Evolutionary conservation across 2,329 filamentous ascomycete genomes (phyloP), one percentile per base, ranked within the genome.

Genomic region (Magnaporthiopsis incrustans): DNA sequence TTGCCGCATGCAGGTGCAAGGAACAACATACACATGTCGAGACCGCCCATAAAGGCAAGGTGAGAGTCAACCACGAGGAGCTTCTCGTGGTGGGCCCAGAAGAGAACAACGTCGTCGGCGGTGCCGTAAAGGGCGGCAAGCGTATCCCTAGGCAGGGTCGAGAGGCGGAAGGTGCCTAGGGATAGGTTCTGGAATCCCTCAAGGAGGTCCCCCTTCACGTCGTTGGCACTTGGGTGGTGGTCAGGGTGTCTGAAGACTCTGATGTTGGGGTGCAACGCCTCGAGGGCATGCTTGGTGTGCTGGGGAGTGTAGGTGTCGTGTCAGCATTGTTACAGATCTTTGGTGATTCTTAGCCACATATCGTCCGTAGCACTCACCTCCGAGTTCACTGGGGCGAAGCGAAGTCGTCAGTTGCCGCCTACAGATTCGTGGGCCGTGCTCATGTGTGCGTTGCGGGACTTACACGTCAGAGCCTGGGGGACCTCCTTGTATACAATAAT

Each of bases 31-130:
- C 85, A 97, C 70, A 96, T 81, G 75, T 97, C 92, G 1, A 97
- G 79, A 26, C 92, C 93, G 61, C 92, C 92, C 92, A 97, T 97
- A 73, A 97, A 97, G 2, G 89, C 92, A 64, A 88, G 80, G 12
- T 81, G 81, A n/a, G 88, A 85, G 73, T 97, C 92, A 22, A 97
- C 78, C 2, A 97, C 73, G 69, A 91, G 91, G 0, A 97, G 83
- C 76, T 97, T 97, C 77, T 97, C 92, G 70, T 97, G 92, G 70
- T 97, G 92, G 3, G 92, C 91, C 92, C 92, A 97, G 76, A 91
- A 97, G 1, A 97, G 78, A 14, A 96, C 89, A 1, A 92, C 85
- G 68, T 90, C 92, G 38, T 92, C 90, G 44, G 86, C 86, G 61
- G 90, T 88, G 63, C 93, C 93, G 71, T 96, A 97, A 1, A 97